These are phyloP conservation scores for Cladosporium sphaerospermum DNA, from an alignment of 2,329 filamentous ascomycete genomes.

Conservation along the genomic window DNA sequence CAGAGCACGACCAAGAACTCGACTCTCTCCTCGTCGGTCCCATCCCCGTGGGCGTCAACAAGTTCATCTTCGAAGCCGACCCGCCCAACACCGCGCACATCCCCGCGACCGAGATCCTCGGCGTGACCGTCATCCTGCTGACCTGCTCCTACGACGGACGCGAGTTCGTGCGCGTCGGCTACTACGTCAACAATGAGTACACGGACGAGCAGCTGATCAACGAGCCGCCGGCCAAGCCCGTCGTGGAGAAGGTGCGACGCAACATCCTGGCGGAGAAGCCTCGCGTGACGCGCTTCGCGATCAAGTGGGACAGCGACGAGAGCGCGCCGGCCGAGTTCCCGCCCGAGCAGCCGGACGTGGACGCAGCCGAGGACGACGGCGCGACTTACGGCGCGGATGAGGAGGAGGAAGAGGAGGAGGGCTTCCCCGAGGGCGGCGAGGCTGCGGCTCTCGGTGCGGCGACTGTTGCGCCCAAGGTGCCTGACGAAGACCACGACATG, in stretches of 20 bases:
- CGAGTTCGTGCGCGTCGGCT: slow-evolving; percentile 96
- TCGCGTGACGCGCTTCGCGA: slow-evolving; percentile 91
- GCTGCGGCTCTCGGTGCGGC: slow-evolving; percentile 26
- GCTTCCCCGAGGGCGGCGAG: slow-evolving; percentile 46
- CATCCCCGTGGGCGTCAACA: slow-evolving; percentile 97
- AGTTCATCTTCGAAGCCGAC: slow-evolving; percentile 96
- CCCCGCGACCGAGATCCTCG: slow-evolving; percentile 88
- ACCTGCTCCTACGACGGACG: slow-evolving; percentile 94
- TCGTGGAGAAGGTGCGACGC: slow-evolving; percentile 84
- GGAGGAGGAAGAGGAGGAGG: slow-evolving; percentile 52
- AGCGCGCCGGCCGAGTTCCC: slow-evolving; percentile 93
- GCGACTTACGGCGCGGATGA: slow-evolving; percentile 89
- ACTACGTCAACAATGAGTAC: slow-evolving; percentile 99
- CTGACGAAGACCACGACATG: slow-evolving; percentile 68
- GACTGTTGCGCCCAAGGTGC: slow-evolving; percentile 3
- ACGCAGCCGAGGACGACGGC: slow-evolving; percentile 72
- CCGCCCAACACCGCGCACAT: slow-evolving; percentile 85
- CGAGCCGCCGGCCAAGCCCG: slow-evolving; percentile 84
- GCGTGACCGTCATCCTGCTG: slow-evolving; percentile 92
- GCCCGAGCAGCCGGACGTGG: slow-evolving; percentile 94
- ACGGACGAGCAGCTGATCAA: slow-evolving; percentile 81
- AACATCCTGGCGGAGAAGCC: slow-evolving; percentile 97
- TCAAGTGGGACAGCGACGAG: slow-evolving; percentile 99
- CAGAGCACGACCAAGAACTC: slow-evolving; percentile 97
- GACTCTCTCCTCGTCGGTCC: slow-evolving; percentile 94